Percentiles rank a stretch among this genome's conserved stretches.
Evolutionary conservation across 75 land plant species (phyloP).

Genomic region (Adiantum capillusveneris): DNA sequence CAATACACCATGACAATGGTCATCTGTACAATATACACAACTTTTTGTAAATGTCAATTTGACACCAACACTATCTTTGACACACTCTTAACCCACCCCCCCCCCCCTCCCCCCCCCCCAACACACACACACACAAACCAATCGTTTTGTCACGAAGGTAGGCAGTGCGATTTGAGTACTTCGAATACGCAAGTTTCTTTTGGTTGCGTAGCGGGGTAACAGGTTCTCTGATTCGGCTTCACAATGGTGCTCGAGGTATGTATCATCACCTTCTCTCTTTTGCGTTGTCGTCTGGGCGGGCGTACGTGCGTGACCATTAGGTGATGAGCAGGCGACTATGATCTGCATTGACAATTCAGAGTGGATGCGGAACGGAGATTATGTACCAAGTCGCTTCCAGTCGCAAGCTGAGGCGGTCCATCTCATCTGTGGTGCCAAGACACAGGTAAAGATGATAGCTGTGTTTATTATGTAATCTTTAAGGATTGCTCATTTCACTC

Average conservation of each 20-base stretch:
- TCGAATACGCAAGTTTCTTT: background rate
- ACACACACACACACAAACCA: too few species aligned
- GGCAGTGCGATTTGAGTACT: too few species aligned
- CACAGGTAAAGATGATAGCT: slow-evolving; percentile 44
- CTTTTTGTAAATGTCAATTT: too few species aligned
- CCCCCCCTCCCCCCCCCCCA: too few species aligned
- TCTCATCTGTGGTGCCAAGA: slow-evolving; percentile 90
- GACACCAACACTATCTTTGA: too few species aligned
- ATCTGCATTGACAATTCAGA: slow-evolving; percentile 95
- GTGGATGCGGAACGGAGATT: slow-evolving; percentile 95
- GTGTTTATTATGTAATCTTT: background rate
- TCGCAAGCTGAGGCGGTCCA: slow-evolving; percentile 91
- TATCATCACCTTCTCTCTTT: background rate
- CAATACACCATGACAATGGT: too few species aligned
- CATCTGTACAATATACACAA: too few species aligned
- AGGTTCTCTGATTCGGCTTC: background rate
- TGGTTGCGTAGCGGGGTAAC: background rate
- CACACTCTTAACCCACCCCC: too few species aligned
- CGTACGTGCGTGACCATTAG: background rate
- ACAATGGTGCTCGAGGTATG: slow-evolving; percentile 16
- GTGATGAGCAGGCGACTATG: slow-evolving; percentile 43
- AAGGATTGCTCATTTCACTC: background rate
- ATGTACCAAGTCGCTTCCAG: slow-evolving; percentile 63
- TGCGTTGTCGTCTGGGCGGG: background rate
- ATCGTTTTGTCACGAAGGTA: too few species aligned